Conservation (phyloP, 1,139 yeast species). For the Suhomyces taliae region DNA sequence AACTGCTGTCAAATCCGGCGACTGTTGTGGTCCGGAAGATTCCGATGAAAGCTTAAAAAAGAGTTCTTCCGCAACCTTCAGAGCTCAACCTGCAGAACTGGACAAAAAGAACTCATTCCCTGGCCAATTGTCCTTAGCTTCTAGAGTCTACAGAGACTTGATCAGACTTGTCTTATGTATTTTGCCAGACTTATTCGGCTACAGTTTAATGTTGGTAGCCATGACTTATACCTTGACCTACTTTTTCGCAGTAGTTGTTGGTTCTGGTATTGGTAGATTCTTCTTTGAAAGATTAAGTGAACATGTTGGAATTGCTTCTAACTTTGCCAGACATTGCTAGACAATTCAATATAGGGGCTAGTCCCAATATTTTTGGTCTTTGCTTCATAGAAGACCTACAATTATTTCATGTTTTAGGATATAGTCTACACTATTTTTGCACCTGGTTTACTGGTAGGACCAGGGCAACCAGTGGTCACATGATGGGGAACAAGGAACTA, state of each 20-base stretch:
- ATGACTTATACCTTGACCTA: constrained; percentile 68
- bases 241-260: constrained; percentile 70
- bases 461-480: no score
- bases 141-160: constrained; percentile 47
- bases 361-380: not conserved
- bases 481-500: no score
- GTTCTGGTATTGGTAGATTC: constrained; percentile 68
- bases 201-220: constrained; percentile 73
- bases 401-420: no score
- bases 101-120: constrained; percentile 8
- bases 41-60: constrained; percentile 9
- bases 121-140: constrained; percentile 19
- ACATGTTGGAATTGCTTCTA: constrained; percentile 24
- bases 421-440: no score
- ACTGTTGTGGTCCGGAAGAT: constrained; percentile 17
- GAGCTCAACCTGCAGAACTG: constrained; percentile 2
- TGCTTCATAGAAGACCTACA: no score
- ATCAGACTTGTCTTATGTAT: constrained; percentile 57
- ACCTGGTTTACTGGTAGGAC: no score
- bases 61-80: constrained; percentile 9
- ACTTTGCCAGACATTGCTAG: constrained; percentile 13
- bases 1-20: not conserved
- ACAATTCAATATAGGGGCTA: not conserved
- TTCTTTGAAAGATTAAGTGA: constrained; percentile 58
- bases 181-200: constrained; percentile 63